Base-by-base conservation (phyloP, 179 eudicot species). In the Beta corolliflora region DNA sequence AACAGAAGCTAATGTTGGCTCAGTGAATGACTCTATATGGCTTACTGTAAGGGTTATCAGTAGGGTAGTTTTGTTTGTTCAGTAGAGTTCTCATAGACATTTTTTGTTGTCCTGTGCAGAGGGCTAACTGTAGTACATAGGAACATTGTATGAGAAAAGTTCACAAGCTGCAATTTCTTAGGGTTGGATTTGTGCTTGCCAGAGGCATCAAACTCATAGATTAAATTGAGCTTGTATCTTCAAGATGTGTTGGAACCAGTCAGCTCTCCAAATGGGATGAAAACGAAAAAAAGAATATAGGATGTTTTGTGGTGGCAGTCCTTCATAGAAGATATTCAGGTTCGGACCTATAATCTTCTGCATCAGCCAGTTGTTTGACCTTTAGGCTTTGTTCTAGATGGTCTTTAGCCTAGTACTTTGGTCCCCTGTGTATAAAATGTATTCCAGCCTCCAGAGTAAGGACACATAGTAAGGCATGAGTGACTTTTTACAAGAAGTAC, bases 371-470 rank as follows among this genome's bases (percentile, higher is more conserved):
- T 21, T 68, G n/a, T 68, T 41, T 68, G 10, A 0, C 52, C 48
- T 69, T 69, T 16, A 44, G 8, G 73, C 73, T 69, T 36, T 41
- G n/a, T 44, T 11, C 73, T 69, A 18, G 23, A 50, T 69, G 53
- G 11, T 69, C 69, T 69, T 69, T 45, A 69, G 53, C 5, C 53
- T 69, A 69, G 73, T 69, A 69, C 52, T 44, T 69, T 69, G 23
- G 50, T 16, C n/a, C 72, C 52, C 44, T 16, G 13, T 19, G 18
- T 36, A 68, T 18, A 68, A 41, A 14, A 36, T 6, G 10, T 61
- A n/a, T 11, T 21, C 41, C 41, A 36, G 41, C 41, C 41, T 23
- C 36, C 2, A 61, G 16, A 9, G 5, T 64, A 64, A 2, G 12
- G 23, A 64, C 23, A 12, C 11, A 25, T 29, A 64, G 16, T 4